These are phyloP conservation scores for Polygonum aviculare DNA, from an alignment of 148 eudicot genomes.

Conservation along the genomic window DNA sequence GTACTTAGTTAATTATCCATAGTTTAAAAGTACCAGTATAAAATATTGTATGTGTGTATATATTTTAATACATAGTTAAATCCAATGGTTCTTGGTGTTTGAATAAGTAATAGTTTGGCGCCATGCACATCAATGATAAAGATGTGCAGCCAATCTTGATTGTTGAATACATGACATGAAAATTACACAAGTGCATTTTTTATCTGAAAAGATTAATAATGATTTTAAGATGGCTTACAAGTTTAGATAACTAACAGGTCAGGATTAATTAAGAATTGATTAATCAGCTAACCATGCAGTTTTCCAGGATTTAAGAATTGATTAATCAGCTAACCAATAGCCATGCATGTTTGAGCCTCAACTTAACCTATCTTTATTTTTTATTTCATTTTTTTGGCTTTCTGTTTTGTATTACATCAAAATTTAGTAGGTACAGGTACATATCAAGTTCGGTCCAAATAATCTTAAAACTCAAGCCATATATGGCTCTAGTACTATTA, in stretches of 20 bases:
- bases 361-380: not conserved
- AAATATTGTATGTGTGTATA: not conserved
- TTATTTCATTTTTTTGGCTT: not conserved
- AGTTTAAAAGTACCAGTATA: not conserved
- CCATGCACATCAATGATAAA: not conserved
- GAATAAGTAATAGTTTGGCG: not conserved
- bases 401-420: not conserved
- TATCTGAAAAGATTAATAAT: not conserved
- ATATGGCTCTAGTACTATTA: not conserved
- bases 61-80: not conserved
- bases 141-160: slow-evolving; percentile 9
- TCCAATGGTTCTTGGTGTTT: not conserved
- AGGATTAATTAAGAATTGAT: not conserved
- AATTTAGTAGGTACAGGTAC: not conserved
- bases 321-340: too few relatives aligned
- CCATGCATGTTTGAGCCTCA: not conserved
- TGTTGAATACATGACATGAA: not conserved
- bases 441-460: not conserved
- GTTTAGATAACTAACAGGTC: not conserved
- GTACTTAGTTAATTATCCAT: not conserved
- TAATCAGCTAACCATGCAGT: not conserved
- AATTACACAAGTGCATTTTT: not conserved
- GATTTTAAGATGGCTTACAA: slow-evolving; percentile 3
- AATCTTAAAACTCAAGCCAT: not conserved
- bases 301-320: too few relatives aligned